Evolutionary conservation across 306 rosid species (phyloP).

Genomic region (Carpinus fangiana): DNA sequence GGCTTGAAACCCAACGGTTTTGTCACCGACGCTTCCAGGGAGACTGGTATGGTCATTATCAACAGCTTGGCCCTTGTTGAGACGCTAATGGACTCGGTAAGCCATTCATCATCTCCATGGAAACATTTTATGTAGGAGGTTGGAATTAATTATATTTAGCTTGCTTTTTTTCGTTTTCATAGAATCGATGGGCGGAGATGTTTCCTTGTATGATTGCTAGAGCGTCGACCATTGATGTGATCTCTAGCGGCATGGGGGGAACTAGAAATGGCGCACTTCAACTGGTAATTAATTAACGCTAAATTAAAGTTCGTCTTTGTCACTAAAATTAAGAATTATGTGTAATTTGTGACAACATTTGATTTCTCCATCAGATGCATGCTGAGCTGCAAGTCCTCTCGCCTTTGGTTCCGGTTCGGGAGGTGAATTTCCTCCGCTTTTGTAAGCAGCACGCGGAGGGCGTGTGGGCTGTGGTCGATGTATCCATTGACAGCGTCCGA

Average conservation of each 20-base stretch:
- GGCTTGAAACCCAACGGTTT: conserved; percentile 83
- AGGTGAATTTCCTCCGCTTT: conserved; percentile 76
- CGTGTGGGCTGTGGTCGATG: conserved; percentile 93
- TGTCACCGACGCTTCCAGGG: conserved; percentile 78
- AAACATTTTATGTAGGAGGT: background rate
- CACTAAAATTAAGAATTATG: too few relatives aligned
- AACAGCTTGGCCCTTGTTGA: conserved; percentile 90
- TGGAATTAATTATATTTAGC: conserved; percentile 1
- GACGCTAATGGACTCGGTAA: conserved; percentile 87
- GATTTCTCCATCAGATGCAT: conserved; percentile 59
- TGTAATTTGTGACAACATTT: background rate
- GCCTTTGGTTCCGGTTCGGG: conserved; percentile 86
- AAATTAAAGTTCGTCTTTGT: background rate
- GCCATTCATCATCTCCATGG: background rate
- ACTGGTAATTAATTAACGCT: conserved; percentile 45
- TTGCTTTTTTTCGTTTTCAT: background rate
- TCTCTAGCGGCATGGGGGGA: conserved; percentile 82
- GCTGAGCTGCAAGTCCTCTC: conserved; percentile 95
- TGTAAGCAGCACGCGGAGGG: conserved; percentile 99
- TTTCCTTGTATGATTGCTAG: conserved; percentile 86
- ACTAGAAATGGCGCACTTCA: conserved; percentile 89
- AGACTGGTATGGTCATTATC: conserved; percentile 83
- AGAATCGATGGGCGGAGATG: conserved; percentile 97
- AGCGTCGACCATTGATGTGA: conserved; percentile 70
- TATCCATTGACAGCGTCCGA: conserved; percentile 63